These are phyloP conservation scores for Helicocarpus griseus DNA, from an alignment of 2,329 filamentous ascomycete species.

Conservation along the genomic window DNA sequence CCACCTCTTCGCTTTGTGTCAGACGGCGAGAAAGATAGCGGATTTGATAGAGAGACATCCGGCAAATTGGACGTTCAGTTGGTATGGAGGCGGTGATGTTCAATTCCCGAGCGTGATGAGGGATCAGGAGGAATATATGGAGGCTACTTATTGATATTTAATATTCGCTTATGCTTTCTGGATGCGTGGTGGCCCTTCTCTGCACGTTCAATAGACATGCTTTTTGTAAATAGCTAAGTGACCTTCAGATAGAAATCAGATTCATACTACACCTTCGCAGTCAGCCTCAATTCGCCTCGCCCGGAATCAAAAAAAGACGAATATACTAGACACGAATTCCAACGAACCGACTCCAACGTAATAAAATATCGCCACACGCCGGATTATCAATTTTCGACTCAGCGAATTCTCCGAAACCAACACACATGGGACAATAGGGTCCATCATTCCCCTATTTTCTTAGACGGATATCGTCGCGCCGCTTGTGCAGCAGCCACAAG, in stretches of 20 bases:
- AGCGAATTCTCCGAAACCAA: too few relatives aligned
- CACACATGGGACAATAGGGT: too few relatives aligned
- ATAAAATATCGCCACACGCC: too few relatives aligned
- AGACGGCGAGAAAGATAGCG: background rate
- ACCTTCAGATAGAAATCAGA: background rate
- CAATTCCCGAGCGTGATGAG: constrained; percentile 3
- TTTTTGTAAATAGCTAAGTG: background rate
- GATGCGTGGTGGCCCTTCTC: too few relatives aligned
- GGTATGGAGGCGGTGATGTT: background rate
- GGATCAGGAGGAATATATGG: background rate
- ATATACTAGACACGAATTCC: too few relatives aligned
- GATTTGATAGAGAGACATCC: constrained; percentile 1
- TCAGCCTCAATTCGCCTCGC: background rate
- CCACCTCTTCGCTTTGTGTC: constrained; percentile 1
- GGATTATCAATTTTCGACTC: too few relatives aligned
- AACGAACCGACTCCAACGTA: too few relatives aligned
- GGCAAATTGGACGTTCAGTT: background rate
- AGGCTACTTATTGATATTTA: background rate
- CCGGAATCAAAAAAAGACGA: background rate
- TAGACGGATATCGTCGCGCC: background rate
- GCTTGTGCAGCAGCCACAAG: background rate
- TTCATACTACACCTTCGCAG: background rate
- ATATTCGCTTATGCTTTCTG: background rate
- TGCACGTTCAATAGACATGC: too few relatives aligned
- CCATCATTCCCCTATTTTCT: background rate